Evolutionary conservation across 2,329 filamentous ascomycete genomes (phyloP).

Genomic region (Fonsecaea multimorphosa): DNA sequence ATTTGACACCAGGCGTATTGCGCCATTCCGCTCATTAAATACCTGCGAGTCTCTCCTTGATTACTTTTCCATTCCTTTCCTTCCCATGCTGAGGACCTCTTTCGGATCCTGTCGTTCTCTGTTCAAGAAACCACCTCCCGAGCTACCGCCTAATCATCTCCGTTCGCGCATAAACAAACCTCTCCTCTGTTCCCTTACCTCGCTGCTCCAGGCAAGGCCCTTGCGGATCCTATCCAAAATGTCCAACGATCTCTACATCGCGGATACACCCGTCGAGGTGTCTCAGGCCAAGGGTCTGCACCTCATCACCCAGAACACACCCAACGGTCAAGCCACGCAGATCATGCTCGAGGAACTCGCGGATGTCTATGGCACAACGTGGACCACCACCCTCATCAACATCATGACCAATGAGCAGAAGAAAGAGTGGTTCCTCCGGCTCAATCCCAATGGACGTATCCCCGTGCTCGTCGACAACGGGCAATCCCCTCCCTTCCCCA

Average conservation of each 20-base stretch:
- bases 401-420: conserved; percentile 62
- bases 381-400: conserved; percentile 57
- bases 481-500: conserved; percentile 56
- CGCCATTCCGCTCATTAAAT: conserved; percentile 7
- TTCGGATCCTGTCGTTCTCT: neutral
- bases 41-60: conserved; percentile 6
- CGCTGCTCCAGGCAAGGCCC: neutral
- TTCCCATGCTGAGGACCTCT: conserved; percentile 7
- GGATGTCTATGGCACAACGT: conserved; percentile 57
- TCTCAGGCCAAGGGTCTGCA: conserved; percentile 59
- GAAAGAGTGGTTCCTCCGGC: conserved; percentile 53
- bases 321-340: conserved; percentile 60
- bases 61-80: conserved; percentile 3
- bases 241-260: conserved; percentile 47
- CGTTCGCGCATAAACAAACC: neutral
- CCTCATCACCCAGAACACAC: conserved; percentile 58
- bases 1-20: neutral
- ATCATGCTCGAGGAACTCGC: conserved; percentile 63
- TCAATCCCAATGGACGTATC: conserved; percentile 50
- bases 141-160: neutral
- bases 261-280: conserved; percentile 54
- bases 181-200: neutral
- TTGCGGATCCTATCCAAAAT: neutral
- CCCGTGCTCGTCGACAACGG: conserved; percentile 60
- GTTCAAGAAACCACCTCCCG: neutral